Conservation (phyloP, 768 basidiomycete genomes). For the Russula vinacea region DNA sequence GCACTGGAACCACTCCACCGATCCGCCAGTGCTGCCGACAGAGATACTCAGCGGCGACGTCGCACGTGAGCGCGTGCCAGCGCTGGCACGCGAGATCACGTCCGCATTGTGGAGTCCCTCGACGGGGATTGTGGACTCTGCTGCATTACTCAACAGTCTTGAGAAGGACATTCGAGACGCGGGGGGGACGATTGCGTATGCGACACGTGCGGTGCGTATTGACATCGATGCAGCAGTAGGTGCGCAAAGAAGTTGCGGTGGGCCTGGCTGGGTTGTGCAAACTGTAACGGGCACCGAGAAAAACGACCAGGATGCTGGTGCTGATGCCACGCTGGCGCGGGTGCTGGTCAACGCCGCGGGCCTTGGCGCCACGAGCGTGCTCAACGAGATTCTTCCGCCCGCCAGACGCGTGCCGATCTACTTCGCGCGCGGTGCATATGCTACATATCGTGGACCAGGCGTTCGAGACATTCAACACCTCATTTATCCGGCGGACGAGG, state of each 20-base stretch:
- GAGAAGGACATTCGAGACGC: conserved; percentile 79
- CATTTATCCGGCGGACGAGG: conserved; percentile 88
- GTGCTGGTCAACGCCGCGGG: conserved; percentile 84
- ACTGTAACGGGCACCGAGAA: conserved; percentile 48
- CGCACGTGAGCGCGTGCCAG: conserved; percentile 75
- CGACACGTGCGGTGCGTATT: conserved; percentile 80
- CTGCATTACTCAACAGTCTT: conserved; percentile 75
- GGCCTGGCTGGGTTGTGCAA: conserved; percentile 85
- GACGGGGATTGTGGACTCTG: conserved; percentile 90
- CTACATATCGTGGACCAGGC: conserved; percentile 81
- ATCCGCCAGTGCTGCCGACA: conserved; percentile 52
- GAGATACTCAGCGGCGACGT: conserved; percentile 63
- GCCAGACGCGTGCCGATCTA: conserved; percentile 65
- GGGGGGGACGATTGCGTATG: conserved; percentile 65
- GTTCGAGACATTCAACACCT: conserved; percentile 64
- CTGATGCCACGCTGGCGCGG: conserved; percentile 69
- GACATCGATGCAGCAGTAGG: conserved; percentile 53
- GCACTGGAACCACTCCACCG: conserved; percentile 34
- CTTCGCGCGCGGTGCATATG: conserved; percentile 83
- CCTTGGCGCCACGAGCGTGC: conserved; percentile 63
- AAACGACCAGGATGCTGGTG: conserved; percentile 46
- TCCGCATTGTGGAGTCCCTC: conserved; percentile 77
- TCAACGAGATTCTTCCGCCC: conserved; percentile 64
- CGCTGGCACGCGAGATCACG: conserved; percentile 66
- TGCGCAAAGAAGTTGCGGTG: conserved; percentile 30